phyloP scores from a whole-genome alignment of 768 basidiomycete genomes.

The Mycena latifolia region DNA sequence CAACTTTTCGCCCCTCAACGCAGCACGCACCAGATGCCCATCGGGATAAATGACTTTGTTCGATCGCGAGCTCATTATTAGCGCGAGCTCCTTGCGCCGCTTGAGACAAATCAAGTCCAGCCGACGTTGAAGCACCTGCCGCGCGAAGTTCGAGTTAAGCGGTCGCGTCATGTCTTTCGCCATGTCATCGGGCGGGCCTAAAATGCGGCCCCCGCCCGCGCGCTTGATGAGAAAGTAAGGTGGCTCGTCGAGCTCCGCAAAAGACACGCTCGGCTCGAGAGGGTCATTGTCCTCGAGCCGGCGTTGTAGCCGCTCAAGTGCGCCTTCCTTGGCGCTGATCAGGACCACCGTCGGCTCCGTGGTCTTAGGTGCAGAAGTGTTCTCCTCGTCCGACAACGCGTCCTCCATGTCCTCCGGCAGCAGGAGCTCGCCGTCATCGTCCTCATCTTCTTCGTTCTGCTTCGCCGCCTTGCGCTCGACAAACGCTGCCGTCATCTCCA shows the following conservation, averaged over 20 bases:
- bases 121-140: neutral
- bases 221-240: constrained; percentile 1
- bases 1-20: too few species aligned
- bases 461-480: neutral
- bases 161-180: neutral
- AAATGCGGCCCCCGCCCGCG: neutral
- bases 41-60: neutral
- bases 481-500: neutral
- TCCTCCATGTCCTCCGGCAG: neutral
- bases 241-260: neutral
- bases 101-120: neutral
- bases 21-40: neutral
- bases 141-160: neutral
- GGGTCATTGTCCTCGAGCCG: neutral
- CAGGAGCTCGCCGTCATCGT: neutral
- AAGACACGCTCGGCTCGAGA: too few species aligned
- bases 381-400: neutral
- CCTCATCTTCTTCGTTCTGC: neutral
- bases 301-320: neutral
- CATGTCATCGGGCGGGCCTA: neutral
- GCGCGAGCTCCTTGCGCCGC: neutral
- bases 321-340: neutral
- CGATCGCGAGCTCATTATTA: neutral
- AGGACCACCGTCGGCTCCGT: neutral
- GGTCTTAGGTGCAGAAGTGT: too few species aligned